phyloP scores from a whole-genome alignment of 2,329 filamentous ascomycete genomes.

The Curvularia lunata region DNA sequence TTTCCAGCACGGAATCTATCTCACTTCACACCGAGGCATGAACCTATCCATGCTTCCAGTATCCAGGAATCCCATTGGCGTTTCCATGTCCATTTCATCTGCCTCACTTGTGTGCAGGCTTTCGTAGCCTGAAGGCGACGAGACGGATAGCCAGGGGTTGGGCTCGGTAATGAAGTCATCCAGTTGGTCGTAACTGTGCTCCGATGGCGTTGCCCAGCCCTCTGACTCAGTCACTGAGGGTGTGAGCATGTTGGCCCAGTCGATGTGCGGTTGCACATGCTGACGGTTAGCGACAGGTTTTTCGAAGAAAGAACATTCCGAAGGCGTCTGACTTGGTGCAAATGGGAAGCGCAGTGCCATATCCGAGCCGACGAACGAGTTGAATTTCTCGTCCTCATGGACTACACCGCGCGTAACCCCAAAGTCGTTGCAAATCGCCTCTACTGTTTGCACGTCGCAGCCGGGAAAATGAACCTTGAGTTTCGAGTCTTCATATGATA shows the following conservation, averaged over 20 bases:
- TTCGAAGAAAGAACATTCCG: slow-evolving; percentile 56
- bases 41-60: slow-evolving; percentile 71
- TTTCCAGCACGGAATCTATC: slow-evolving; percentile 8
- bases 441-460: slow-evolving; percentile 82
- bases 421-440: slow-evolving; percentile 83
- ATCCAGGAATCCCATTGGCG: slow-evolving; percentile 63
- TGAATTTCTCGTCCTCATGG: slow-evolving; percentile 78
- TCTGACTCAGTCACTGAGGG: slow-evolving; percentile 45
- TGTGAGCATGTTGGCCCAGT: slow-evolving; percentile 65
- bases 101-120: slow-evolving; percentile 63
- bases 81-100: slow-evolving; percentile 46
- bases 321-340: slow-evolving; percentile 66
- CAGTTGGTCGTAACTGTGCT: slow-evolving; percentile 47
- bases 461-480: slow-evolving; percentile 89
- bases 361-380: slow-evolving; percentile 68
- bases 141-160: slow-evolving; percentile 62
- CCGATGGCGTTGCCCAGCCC: slow-evolving; percentile 50
- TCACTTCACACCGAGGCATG: slow-evolving; percentile 66
- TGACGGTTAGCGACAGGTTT: slow-evolving; percentile 49
- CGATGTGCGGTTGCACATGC: slow-evolving; percentile 52
- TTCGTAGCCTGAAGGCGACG: slow-evolving; percentile 60
- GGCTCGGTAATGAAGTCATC: slow-evolving; percentile 50
- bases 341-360: slow-evolving; percentile 86
- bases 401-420: slow-evolving; percentile 82
- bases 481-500: slow-evolving; percentile 71